These are phyloP conservation scores for Rhizophora mangle DNA, from an alignment of 345 rosid genomes.

Conservation along the genomic window DNA sequence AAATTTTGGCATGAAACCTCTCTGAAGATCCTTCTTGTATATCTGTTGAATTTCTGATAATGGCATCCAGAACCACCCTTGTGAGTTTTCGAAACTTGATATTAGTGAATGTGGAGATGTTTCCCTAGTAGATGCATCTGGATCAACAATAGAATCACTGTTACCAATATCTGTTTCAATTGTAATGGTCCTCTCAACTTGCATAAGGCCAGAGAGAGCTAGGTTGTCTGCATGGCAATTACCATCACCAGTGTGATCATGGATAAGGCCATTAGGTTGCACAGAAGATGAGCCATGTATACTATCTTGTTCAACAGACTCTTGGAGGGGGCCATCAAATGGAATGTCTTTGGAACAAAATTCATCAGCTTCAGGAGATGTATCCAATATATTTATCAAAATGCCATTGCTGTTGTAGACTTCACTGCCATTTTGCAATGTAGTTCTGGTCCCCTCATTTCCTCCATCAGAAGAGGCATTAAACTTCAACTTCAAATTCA, in stretches of 20 bases:
- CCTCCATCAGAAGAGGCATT: constrained; percentile 13
- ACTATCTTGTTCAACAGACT: constrained; percentile 22
- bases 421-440: constrained; percentile 23
- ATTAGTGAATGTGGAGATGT: constrained; percentile 33
- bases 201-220: constrained; percentile 19
- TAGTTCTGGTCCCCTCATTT: constrained; percentile 17
- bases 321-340: constrained; percentile 33
- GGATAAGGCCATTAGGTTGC: constrained; percentile 7
- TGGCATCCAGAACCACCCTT: constrained; percentile 87
- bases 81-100: constrained; percentile 39
- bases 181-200: constrained; percentile 38
- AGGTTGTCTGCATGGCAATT: constrained; percentile 19
- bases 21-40: constrained; percentile 50
- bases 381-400: constrained; percentile 13
- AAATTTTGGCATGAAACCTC: constrained; percentile 54
- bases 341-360: constrained; percentile 38
- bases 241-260: constrained; percentile 19
- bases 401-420: constrained; percentile 22
- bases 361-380: constrained; percentile 28
- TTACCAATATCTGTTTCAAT: constrained; percentile 22
- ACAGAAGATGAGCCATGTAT: constrained; percentile 14
- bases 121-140: constrained; percentile 28
- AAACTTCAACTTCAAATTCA: constrained; percentile 22
- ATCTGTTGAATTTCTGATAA: constrained; percentile 60
- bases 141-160: constrained; percentile 20